These are phyloP conservation scores for Fusarium sp. DNA, from an alignment of 2,329 filamentous ascomycete genomes.

Conservation along the genomic window DNA sequence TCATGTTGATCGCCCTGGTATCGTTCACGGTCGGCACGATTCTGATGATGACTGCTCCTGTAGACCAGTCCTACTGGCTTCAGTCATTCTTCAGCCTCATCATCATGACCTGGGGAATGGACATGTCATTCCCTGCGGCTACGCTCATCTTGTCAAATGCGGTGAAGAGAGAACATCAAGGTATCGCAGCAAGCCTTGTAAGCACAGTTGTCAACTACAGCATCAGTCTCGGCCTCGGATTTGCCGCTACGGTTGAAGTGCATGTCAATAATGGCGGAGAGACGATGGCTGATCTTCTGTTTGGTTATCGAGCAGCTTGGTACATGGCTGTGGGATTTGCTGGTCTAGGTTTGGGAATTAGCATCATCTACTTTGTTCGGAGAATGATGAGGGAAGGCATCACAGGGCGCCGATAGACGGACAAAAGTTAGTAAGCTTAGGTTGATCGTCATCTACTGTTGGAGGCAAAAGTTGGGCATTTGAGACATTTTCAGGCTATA, in stretches of 20 bases:
- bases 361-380: constrained; percentile 26
- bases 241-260: constrained; percentile 72
- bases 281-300: constrained; percentile 14
- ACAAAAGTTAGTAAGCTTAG: not conserved
- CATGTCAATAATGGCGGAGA: constrained; percentile 45
- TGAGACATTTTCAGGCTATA: not conserved
- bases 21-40: constrained; percentile 56
- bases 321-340: constrained; percentile 30
- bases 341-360: constrained; percentile 18
- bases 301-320: constrained; percentile 21
- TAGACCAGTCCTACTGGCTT: constrained; percentile 71
- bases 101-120: constrained; percentile 69
- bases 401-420: not conserved
- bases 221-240: constrained; percentile 72
- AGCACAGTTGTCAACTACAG: constrained; percentile 76
- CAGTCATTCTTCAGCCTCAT: constrained; percentile 69
- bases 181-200: constrained; percentile 64
- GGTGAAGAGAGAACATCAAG: constrained; percentile 57
- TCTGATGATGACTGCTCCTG: constrained; percentile 59
- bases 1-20: constrained; percentile 57
- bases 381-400: constrained; percentile 15
- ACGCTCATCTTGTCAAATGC: constrained; percentile 69
- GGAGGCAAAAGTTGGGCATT: not conserved
- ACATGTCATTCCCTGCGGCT: constrained; percentile 73
- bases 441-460: not conserved